Evolutionary conservation across 2,329 filamentous ascomycete genomes (phyloP).

Genomic region (Xylariaceae sp.): DNA sequence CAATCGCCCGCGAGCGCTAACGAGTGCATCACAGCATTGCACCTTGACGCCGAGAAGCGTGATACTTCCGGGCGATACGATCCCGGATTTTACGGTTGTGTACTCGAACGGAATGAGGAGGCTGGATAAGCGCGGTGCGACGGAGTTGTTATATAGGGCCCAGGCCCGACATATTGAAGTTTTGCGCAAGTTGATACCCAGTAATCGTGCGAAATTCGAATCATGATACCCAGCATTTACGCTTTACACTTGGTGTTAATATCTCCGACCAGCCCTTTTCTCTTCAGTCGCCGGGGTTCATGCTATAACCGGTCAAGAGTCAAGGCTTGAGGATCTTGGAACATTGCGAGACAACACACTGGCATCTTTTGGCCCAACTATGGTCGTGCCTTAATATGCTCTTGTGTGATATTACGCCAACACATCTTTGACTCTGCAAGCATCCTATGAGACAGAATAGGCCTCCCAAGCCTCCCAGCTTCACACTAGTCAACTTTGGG

Average conservation of each 20-base stretch:
- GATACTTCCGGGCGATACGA: conserved; percentile 49
- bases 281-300: background rate
- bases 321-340: no score
- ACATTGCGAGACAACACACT: no score
- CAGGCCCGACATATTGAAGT: conserved; percentile 65
- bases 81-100: conserved; percentile 65
- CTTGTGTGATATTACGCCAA: no score
- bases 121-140: conserved; percentile 53
- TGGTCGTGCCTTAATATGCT: no score
- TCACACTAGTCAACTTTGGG: no score
- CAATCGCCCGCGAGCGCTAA: background rate
- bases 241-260: background rate
- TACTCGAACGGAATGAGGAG: conserved; percentile 59
- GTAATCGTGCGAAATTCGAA: conserved; percentile 50
- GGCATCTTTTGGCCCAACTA: no score
- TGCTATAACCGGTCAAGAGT: no score
- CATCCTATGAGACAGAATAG: no score
- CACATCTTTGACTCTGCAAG: no score
- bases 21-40: conserved; percentile 48
- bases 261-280: background rate
- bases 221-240: conserved; percentile 24
- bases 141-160: conserved; percentile 57
- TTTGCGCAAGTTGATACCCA: conserved; percentile 60
- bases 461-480: no score
- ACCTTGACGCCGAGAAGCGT: conserved; percentile 62